Conservation (phyloP, 805 yeast genomes). For the Saccharomyces mikatae region DNA sequence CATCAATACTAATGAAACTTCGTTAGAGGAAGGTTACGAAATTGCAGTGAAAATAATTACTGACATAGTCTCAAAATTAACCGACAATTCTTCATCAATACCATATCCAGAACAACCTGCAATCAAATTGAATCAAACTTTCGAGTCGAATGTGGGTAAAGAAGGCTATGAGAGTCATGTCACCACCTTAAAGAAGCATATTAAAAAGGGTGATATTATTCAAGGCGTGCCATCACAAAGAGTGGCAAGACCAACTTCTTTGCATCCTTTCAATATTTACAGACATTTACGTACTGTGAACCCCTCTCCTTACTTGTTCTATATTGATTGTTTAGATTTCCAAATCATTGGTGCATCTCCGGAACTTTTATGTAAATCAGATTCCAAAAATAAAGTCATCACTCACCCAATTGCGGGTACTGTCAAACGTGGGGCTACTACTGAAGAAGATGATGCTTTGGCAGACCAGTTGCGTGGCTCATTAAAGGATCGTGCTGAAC, state of each 20-base stretch:
- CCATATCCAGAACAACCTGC: constrained; percentile 68
- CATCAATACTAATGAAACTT: constrained; percentile 39
- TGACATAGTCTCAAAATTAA: constrained; percentile 43
- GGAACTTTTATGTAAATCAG: constrained; percentile 81
- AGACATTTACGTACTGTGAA: constrained; percentile 91
- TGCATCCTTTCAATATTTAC: constrained; percentile 95
- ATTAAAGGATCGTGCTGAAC: constrained; percentile 92
- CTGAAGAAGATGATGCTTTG: constrained; percentile 81
- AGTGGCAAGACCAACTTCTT: constrained; percentile 86
- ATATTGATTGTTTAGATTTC: constrained; percentile 84
- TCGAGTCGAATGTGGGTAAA: constrained; percentile 85
- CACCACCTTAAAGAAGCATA: constrained; percentile 63
- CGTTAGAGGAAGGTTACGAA: constrained; percentile 39
- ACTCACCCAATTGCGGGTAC: constrained; percentile 99
- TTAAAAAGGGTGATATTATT: constrained; percentile 84
- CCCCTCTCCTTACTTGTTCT: constrained; percentile 95
- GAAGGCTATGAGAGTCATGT: constrained; percentile 89
- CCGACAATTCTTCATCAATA: constrained; percentile 36
- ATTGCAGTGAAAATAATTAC: constrained; percentile 52
- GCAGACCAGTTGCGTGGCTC: constrained; percentile 69
- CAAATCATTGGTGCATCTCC: constrained; percentile 98
- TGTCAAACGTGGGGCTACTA: constrained; percentile 78
- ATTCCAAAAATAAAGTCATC: constrained; percentile 58
- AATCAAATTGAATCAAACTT: constrained; percentile 57
- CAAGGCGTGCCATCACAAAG: constrained; percentile 99